These are phyloP conservation scores for Rosa multiflora DNA, from an alignment of 306 rosid genomes.

Conservation along the genomic window DNA sequence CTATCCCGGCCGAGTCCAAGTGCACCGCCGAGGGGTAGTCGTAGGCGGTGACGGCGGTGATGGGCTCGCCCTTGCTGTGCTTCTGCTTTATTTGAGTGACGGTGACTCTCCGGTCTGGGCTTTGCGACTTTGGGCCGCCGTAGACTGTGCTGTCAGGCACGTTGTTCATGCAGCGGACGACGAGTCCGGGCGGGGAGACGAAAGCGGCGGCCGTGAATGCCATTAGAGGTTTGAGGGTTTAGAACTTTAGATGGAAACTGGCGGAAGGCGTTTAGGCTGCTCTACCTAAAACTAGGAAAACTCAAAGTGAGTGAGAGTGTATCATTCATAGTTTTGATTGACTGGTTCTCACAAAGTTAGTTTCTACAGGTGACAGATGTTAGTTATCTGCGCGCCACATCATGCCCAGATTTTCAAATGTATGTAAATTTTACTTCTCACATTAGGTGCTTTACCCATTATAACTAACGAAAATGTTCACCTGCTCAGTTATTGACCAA, in stretches of 20 bases:
- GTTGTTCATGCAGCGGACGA: constrained; percentile 58
- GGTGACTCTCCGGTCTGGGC: constrained; percentile 54
- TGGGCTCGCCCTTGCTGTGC: constrained; percentile 54
- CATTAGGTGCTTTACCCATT: too few species aligned
- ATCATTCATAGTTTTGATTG: not conserved
- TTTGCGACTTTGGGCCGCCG: constrained; percentile 59
- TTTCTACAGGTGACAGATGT: not conserved
- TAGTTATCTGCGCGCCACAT: not conserved
- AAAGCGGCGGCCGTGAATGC: not conserved
- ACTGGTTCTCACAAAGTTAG: not conserved
- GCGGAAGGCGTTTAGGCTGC: not conserved
- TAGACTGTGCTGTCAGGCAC: constrained; percentile 74
- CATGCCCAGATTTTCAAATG: not conserved
- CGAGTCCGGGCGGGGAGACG: constrained; percentile 17
- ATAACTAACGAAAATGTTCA: too few species aligned
- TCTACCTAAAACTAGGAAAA: not conserved
- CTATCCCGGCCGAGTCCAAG: constrained; percentile 59
- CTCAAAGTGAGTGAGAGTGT: not conserved
- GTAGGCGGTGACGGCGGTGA: constrained; percentile 81
- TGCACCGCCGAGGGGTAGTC: constrained; percentile 88
- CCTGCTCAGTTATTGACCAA: too few species aligned
- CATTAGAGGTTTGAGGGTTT: constrained; percentile 7
- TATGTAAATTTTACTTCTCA: too few species aligned
- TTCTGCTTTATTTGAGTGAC: constrained; percentile 52
- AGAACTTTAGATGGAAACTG: not conserved